Evolutionary conservation across 768 basidiomycete species (phyloP), one percentile per base, ranked within the genome.

Genomic region (Pisolithus marmoratus): DNA sequence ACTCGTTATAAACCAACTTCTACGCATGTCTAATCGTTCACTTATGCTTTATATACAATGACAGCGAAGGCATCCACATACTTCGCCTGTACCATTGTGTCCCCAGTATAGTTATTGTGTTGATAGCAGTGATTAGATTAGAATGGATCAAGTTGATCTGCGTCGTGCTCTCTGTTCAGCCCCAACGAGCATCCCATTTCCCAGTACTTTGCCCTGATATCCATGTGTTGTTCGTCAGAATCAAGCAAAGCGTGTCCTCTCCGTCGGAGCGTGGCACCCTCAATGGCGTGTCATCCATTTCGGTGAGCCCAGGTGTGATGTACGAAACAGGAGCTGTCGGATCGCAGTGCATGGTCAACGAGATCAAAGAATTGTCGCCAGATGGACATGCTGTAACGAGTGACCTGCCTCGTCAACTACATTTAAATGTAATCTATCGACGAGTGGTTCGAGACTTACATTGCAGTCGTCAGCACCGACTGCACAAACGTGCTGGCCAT

Each of bases 401-500:
- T 2, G 43, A 54, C 4, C 53, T 54, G 22, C 40, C 11, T 20
- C 27, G 20, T 27, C 8, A 11, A 27, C 53, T 50, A 36, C 44
- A 26, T 19, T 56, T 55, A 26, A 26, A 19, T 57, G 54, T 29
- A 37, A 34, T 40, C 20, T 29, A 17, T 34, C 55, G 56, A 27
- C 58, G 57, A 22, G 19, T 42, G 24, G 3, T 14, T 37, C 15
- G 12, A 50, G 40, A 19, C 47, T 20, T 48, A 67, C 82, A 67
- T 50, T 6, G 74, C 68, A 0, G 66, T 62, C 36, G 81, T 73
- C 23, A 87, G 60, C 31, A 85, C 62, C 0, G 67, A 64, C 56
- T 78, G 78, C 7, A 85, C 72, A 56, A 88, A 86, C 1, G 38
- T 50, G 0, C 76, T 72, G 14, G 72, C 59, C 24, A 89, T 63